phyloP scores from a whole-genome alignment of 805 yeast species.

The Lipomyces sp. region DNA sequence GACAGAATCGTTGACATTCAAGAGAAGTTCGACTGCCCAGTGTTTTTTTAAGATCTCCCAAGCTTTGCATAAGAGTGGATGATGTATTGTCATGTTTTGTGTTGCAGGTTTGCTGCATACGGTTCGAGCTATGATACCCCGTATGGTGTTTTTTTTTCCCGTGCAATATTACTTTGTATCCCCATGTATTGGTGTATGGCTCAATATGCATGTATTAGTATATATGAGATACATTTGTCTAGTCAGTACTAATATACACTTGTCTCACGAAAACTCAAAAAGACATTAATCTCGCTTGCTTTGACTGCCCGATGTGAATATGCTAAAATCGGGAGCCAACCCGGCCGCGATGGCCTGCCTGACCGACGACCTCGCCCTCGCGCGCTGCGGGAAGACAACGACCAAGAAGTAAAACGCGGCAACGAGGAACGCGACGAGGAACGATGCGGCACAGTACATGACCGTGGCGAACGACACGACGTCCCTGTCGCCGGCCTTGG shows the following conservation, averaged over 20 bases:
- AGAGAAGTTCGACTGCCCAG: conserved; percentile 31
- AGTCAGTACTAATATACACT: not conserved
- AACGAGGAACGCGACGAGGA: conserved; percentile 23
- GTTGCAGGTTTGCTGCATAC: no score
- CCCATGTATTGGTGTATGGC: no score
- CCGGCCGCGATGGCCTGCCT: conserved; percentile 20
- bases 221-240: not conserved
- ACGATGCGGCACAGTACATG: conserved; percentile 28
- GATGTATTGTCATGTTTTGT: not conserved
- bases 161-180: no score
- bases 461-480: conserved; percentile 23
- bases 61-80: conserved; percentile 31
- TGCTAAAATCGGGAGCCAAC: conserved; percentile 24
- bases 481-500: conserved; percentile 17
- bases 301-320: conserved; percentile 7
- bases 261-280: no score
- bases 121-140: not conserved
- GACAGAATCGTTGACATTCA: conserved; percentile 33
- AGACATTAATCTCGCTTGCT: conserved; percentile 16
- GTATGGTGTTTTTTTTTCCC: not conserved
- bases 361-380: conserved; percentile 15
- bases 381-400: conserved; percentile 31
- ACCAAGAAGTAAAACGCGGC: conserved; percentile 27
- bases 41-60: conserved; percentile 33
- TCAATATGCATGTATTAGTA: no score